These are phyloP conservation scores for Candida sanyiensis DNA, from an alignment of 805 yeast genomes.

Conservation along the genomic window DNA sequence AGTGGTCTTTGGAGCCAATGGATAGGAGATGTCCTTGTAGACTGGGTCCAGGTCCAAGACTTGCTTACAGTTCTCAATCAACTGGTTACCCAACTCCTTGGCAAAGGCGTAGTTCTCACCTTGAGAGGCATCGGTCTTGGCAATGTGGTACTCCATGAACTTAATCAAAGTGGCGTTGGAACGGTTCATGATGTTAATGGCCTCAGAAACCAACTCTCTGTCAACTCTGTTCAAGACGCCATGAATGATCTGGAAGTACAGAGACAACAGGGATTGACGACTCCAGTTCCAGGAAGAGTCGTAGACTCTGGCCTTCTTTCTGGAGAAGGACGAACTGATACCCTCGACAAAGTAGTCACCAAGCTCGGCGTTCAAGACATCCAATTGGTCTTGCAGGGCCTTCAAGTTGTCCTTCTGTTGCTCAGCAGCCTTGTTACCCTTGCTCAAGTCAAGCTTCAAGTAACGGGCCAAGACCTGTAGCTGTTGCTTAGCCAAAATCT, in stretches of 20 bases:
- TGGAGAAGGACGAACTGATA: constrained; percentile 81
- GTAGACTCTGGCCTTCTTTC: constrained; percentile 90
- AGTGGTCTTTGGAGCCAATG: constrained; percentile 90
- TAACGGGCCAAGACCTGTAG: constrained; percentile 92
- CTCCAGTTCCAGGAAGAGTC: constrained; percentile 99
- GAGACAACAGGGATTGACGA: constrained; percentile 88
- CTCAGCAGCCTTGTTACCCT: constrained; percentile 81
- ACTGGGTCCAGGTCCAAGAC: constrained; percentile 79
- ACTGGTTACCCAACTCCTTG: constrained; percentile 82
- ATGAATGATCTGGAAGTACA: constrained; percentile 94
- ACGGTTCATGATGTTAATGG: constrained; percentile 96
- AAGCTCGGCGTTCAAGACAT: constrained; percentile 62
- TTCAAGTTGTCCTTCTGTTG: constrained; percentile 75
- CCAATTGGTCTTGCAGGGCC: constrained; percentile 83
- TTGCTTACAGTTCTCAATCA: constrained; percentile 92
- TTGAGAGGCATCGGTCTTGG: constrained; percentile 60
- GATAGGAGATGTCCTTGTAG: constrained; percentile 89
- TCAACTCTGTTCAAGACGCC: constrained; percentile 88
- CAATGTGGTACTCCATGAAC: constrained; percentile 84
- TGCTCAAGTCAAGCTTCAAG: constrained; percentile 84
- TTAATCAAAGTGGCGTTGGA: constrained; percentile 89
- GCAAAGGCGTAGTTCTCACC: constrained; percentile 94
- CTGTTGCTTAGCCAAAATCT: constrained; percentile 44
- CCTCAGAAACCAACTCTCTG: constrained; percentile 92
- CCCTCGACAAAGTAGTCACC: constrained; percentile 95